Percentiles rank a stretch among this genome's conserved stretches.
phyloP scores from a whole-genome alignment of 306 rosid genomes.

The Cicer judaicum region DNA sequence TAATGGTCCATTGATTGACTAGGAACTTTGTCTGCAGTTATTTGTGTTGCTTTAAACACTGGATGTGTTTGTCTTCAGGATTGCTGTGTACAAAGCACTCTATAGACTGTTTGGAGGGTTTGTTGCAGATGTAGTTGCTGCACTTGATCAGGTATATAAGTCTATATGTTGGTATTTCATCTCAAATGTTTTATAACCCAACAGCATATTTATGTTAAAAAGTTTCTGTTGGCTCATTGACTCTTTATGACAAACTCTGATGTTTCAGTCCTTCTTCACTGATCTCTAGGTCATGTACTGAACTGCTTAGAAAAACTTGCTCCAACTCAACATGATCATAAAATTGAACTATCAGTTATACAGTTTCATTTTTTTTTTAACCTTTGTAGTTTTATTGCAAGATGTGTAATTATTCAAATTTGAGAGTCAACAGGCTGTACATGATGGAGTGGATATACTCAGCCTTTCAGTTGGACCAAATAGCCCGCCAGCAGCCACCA shows the following conservation, averaged over 20 bases:
- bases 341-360: conserved; percentile 35
- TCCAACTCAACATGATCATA: conserved; percentile 7
- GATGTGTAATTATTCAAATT: conserved; percentile 41
- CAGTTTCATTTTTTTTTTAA: background rate
- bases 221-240: conserved; percentile 9
- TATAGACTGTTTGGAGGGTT: conserved; percentile 96
- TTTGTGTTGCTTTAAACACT: conserved; percentile 32
- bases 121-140: conserved; percentile 97
- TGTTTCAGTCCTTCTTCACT: conserved; percentile 3
- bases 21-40: conserved; percentile 8
- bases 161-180: conserved; percentile 25
- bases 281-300: conserved; percentile 17
- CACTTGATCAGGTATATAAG: conserved; percentile 85
- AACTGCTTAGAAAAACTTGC: conserved; percentile 6
- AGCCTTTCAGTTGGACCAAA: conserved; percentile 98
- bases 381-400: conserved; percentile 16
- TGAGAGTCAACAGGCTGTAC: conserved; percentile 80
- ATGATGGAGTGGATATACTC: conserved; percentile 97
- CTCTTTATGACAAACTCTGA: conserved; percentile 16
- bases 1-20: conserved; percentile 32
- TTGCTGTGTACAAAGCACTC: conserved; percentile 98
- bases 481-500: conserved; percentile 93
- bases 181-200: conserved; percentile 2
- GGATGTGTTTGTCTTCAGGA: conserved; percentile 62
- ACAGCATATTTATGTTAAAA: background rate